These are phyloP conservation scores for Chalaropsis ovoidea DNA, from an alignment of 2,329 filamentous ascomycete species.

Conservation along the genomic window DNA sequence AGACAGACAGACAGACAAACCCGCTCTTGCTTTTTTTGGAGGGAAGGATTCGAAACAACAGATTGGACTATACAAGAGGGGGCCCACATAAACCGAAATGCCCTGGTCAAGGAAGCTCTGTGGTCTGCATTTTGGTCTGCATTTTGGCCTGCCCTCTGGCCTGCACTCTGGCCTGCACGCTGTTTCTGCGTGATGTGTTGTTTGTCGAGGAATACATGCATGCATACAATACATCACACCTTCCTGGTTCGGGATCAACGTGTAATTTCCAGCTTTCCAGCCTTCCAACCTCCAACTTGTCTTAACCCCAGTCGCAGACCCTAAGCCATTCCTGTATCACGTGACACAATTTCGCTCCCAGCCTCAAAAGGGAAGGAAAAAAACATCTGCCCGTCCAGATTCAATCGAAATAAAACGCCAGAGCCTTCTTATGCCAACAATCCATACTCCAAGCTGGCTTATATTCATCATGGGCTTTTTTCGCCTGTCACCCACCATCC, in stretches of 20 bases:
- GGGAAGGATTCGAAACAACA: too few species aligned
- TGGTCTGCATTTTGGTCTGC: background rate
- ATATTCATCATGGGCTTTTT: background rate
- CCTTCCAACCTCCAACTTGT: slow-evolving; percentile 9
- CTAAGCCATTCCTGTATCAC: background rate
- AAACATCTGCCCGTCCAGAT: background rate
- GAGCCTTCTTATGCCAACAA: too few species aligned
- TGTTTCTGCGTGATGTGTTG: background rate
- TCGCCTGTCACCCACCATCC: background rate
- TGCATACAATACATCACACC: slow-evolving; percentile 1
- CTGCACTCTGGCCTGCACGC: background rate
- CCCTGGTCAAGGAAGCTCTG: too few species aligned
- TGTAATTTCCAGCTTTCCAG: slow-evolving; percentile 10
- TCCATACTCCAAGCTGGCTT: background rate
- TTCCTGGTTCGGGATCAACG: slow-evolving; percentile 12
- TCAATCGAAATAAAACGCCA: too few species aligned
- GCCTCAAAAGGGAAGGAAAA: background rate
- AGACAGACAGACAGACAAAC: too few species aligned
- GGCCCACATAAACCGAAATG: too few species aligned
- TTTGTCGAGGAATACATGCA: background rate
- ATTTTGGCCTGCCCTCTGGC: too few species aligned
- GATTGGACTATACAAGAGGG: too few species aligned
- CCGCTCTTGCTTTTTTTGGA: too few species aligned
- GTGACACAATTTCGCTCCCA: background rate
- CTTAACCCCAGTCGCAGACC: background rate